Base-by-base conservation (phyloP, 306 rosid genomes). In the Cucumis cinereus region DNA sequence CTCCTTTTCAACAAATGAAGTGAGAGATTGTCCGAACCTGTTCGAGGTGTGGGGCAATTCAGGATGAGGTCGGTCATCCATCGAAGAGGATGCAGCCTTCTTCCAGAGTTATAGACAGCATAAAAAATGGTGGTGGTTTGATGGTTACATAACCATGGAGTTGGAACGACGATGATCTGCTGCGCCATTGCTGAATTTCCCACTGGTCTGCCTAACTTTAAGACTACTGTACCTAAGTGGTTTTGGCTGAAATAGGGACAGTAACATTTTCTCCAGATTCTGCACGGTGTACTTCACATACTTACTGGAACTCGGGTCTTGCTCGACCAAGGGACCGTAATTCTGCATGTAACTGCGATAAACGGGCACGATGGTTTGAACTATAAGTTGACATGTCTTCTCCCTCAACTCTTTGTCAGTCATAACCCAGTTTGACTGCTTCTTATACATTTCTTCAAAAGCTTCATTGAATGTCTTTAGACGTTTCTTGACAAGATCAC, bases 331-430 rank as follows among this genome's bases (percentile, higher is more conserved):
- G 70, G 99, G 97, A 26, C 99, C 99, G 56, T 95, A 95, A 73
- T 92, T 95, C 83, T 95, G 99, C 99, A 95, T 95, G 87, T 89
- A 95, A 86, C 99, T 95, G 76, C 99, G 89, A 79, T 95, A 95
- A 53, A 95, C 97, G 56, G 99, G 99, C 77, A 95, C 97, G 70
- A 95, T 92, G 0, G 98, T 86, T 84, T 95, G 99, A 80, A 95
- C 98, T 77, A 92, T 90, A 47, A 83, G 88, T 81, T 89, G 98
- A 83, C 97, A 92, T 1, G 95, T 90, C 87, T 82, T 92, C 88
- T 90, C 98, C 74, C 99, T 83, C n/a, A 95, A 82, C 78, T 95
- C 98, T 55, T 83, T 88, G 20, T 90, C 98, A 9, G 79, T 71
- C 79, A 92, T 72, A 77, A 89, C 71, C 99, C 99, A 95, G 57